Base-by-base conservation (phyloP, 768 basidiomycete genomes). In the Saitozyma podzolica region DNA sequence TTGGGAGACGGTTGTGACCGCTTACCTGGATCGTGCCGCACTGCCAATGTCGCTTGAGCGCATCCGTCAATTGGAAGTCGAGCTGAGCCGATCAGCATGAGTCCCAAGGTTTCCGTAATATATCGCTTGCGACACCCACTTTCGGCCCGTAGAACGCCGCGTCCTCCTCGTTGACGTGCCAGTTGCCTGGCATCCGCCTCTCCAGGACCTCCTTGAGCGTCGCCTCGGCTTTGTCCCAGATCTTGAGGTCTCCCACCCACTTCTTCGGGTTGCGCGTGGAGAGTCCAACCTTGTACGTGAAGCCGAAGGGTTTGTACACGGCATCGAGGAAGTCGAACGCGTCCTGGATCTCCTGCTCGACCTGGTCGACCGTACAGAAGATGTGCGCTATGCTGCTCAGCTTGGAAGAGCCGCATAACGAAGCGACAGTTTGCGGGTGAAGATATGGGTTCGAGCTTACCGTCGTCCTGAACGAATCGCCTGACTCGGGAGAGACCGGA, bases 81-180 rank as follows among this genome's bases (percentile, higher is more conserved):
- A 97, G 95, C 69, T 76, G 48, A 54, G n/a, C n/a, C 9, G 16
- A 43, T 61, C 57, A 57, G 60, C 50, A 59, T 54, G 14, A 37
- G 43, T 51, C 48, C 17, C 9, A 41, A 42, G 39, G 10, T 56
- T 29, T 49, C 43, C 37, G 9, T 8, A 11, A 17, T 13, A 52
- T 16, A 42, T 47, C 14, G 40, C 13, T 37, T 2, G 16, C 10
- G 19, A 29, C 17, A 59, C 68, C 58, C 52, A 74, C 71, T 83
- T 98, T 98, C 66, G 96, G 96, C 0, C 96, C 96, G 81, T 99
- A 99, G 85, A 99, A 99, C 9, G 96, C 96, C 54, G 96, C 96
- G 73, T 99, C 96, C 50, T 93, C 95, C 9, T 91, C 90, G 80
- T 96, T 96, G 61, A 94, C 80, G 58, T 87, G 85, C 96, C 96